Conservation (phyloP, 768 basidiomycete genomes). For the Kwoniella bestiolae region DNA sequence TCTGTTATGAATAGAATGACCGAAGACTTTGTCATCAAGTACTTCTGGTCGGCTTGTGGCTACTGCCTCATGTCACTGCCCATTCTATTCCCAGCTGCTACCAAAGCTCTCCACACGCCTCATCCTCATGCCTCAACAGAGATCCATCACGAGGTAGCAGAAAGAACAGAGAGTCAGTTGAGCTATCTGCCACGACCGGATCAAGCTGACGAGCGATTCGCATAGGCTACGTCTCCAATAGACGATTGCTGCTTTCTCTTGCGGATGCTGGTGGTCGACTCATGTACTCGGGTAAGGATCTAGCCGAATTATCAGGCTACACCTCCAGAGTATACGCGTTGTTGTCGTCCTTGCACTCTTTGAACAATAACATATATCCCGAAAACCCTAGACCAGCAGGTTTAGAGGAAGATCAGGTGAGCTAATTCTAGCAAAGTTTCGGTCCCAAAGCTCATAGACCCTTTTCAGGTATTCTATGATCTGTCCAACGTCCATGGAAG, state of each 20-base stretch:
- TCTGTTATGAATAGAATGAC: conserved; percentile 69
- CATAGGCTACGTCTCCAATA: conserved; percentile 86
- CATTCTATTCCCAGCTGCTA: conserved; percentile 67
- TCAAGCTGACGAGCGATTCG: neutral
- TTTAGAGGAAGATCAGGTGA: conserved; percentile 56
- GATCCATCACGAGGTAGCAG: conserved; percentile 41
- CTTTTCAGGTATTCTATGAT: conserved; percentile 62
- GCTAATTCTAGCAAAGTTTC: neutral
- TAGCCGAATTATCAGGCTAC: conserved; percentile 91
- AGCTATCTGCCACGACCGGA: no score
- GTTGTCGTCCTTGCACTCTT: conserved; percentile 79
- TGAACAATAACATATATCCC: conserved; percentile 60
- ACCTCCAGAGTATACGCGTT: conserved; percentile 88
- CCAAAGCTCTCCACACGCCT: conserved; percentile 12
- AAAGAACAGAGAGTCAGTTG: conserved; percentile 49
- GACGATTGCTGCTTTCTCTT: conserved; percentile 86
- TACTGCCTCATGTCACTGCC: conserved; percentile 91
- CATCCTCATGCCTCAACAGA: neutral
- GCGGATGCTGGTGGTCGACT: conserved; percentile 93
- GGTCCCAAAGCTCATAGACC: neutral
- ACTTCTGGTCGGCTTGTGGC: conserved; percentile 90
- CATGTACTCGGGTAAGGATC: conserved; percentile 96
- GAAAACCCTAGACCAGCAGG: conserved; percentile 61
- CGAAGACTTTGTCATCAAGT: conserved; percentile 96
- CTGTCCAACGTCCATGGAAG: conserved; percentile 68